A percentile compares a stretch with the other conserved stretches of the same genome.
Conservation (phyloP, 495 filamentous ascomycete genomes). For the Corynascus novoguineensis region DNA sequence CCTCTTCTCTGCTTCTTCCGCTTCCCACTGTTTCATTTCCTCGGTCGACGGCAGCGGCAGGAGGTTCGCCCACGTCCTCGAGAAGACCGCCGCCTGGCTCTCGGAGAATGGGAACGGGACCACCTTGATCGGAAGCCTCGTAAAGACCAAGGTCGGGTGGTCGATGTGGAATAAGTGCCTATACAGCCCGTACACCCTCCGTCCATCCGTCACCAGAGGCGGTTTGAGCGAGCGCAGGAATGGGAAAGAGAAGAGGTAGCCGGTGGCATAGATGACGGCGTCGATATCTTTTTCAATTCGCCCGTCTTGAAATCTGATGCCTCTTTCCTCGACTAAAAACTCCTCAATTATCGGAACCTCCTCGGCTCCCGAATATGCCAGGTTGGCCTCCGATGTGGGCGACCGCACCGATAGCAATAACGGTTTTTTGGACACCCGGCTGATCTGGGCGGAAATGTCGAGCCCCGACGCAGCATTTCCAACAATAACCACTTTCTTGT, state of each 20-base stretch:
- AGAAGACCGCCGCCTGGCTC: slow-evolving; percentile 70
- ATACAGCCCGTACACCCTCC: slow-evolving; percentile 62
- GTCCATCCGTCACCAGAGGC: slow-evolving; percentile 59
- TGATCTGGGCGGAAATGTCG: slow-evolving; percentile 76
- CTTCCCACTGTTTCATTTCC: slow-evolving; percentile 61
- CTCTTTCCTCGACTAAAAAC: slow-evolving; percentile 34
- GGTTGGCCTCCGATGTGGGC: slow-evolving; percentile 26
- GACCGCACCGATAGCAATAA: slow-evolving; percentile 42
- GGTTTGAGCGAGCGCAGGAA: slow-evolving; percentile 58
- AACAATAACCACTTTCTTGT: slow-evolving; percentile 58
- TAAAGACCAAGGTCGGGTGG: slow-evolving; percentile 73
- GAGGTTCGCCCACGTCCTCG: slow-evolving; percentile 65
- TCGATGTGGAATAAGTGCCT: slow-evolving; percentile 71
- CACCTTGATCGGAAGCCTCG: slow-evolving; percentile 68
- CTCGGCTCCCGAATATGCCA: slow-evolving; percentile 29
- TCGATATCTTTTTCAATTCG: slow-evolving; percentile 56
- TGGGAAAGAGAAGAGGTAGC: slow-evolving; percentile 66
- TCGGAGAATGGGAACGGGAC: slow-evolving; percentile 79
- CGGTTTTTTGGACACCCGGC: slow-evolving; percentile 35
- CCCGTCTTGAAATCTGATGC: slow-evolving; percentile 36
- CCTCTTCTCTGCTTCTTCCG: slow-evolving; percentile 24
- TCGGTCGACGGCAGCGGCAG: slow-evolving; percentile 54
- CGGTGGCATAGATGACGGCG: slow-evolving; percentile 65
- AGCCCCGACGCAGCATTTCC: slow-evolving; percentile 74
- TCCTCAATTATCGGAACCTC: slow-evolving; percentile 39